A percentile compares a stretch with the other conserved stretches of the same genome.
These are phyloP conservation scores for Phialocephala subalpina DNA, from an alignment of 2,329 filamentous ascomycete genomes.

Conservation along the genomic window DNA sequence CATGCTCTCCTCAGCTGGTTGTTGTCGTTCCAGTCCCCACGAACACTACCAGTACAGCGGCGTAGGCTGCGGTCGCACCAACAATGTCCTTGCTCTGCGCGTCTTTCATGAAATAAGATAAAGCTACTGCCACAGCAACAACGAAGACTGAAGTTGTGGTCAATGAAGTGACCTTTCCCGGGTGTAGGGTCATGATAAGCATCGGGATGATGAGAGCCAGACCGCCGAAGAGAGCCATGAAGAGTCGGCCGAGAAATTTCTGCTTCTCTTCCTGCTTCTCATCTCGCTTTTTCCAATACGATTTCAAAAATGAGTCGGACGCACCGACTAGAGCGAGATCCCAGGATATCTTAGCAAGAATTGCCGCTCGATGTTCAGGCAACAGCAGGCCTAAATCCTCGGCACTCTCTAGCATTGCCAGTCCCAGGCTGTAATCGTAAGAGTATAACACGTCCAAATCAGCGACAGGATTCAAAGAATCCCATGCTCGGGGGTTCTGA, in stretches of 20 bases:
- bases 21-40: constrained; percentile 1
- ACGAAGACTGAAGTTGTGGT: constrained; percentile 1
- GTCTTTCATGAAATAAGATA: constrained; percentile 5
- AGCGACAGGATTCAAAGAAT: no score
- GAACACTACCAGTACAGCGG: constrained; percentile 19
- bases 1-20: background rate
- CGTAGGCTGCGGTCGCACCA: constrained; percentile 15
- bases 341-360: no score
- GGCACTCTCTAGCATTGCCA: background rate
- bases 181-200: constrained; percentile 20
- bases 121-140: background rate
- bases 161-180: background rate
- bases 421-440: no score
- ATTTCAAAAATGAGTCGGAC: no score
- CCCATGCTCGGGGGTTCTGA: background rate
- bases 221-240: constrained; percentile 16
- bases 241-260: constrained; percentile 7
- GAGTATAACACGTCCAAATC: no score
- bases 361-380: background rate
- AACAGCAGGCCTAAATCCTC: background rate
- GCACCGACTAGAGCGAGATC: no score
- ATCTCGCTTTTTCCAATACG: no score
- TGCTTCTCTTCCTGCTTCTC: no score
- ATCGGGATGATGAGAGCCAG: constrained; percentile 18
- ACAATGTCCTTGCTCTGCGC: constrained; percentile 9